Percentiles rank a stretch among this genome's conserved stretches.
Conservation (phyloP, 1,139 yeast genomes). For the Candida pseudoviswanathii region DNA sequence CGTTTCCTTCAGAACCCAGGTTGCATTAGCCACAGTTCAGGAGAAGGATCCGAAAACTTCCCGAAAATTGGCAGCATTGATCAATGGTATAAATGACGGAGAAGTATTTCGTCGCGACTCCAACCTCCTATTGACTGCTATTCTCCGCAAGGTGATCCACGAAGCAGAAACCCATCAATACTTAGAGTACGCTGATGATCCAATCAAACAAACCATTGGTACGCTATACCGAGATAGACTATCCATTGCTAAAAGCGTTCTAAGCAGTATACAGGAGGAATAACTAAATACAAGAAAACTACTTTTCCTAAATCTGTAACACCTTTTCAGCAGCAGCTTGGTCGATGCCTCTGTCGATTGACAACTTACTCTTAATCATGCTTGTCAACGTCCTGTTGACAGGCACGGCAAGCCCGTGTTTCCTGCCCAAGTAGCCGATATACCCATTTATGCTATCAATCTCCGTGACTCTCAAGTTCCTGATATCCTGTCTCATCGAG, state of each 20-base stretch:
- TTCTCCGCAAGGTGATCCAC: slow-evolving; percentile 31
- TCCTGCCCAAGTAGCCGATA: slow-evolving; percentile 54
- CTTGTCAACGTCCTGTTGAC: slow-evolving; percentile 50
- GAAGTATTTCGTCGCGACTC: slow-evolving; percentile 35
- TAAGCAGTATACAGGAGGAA: neutral
- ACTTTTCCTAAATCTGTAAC: slow-evolving; percentile 1
- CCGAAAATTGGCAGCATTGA: slow-evolving; percentile 28
- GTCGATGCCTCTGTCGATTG: slow-evolving; percentile 36
- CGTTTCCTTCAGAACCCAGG: slow-evolving; percentile 72
- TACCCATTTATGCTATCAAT: slow-evolving; percentile 81
- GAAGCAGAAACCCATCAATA: slow-evolving; percentile 22
- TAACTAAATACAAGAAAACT: neutral
- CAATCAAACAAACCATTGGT: slow-evolving; percentile 23
- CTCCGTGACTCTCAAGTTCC: slow-evolving; percentile 65
- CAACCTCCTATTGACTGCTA: slow-evolving; percentile 28
- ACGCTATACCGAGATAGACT: slow-evolving; percentile 27
- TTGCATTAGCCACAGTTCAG: slow-evolving; percentile 69
- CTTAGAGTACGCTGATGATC: slow-evolving; percentile 21
- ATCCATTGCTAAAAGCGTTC: slow-evolving; percentile 21
- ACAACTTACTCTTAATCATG: slow-evolving; percentile 49
- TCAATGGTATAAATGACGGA: slow-evolving; percentile 51
- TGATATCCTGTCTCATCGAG: slow-evolving; percentile 86
- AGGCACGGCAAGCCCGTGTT: slow-evolving; percentile 41
- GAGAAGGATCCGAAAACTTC: slow-evolving; percentile 41
- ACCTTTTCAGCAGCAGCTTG: slow-evolving; percentile 16